Conservation (phyloP, 108 stramenopile species). For the Fistulifera solaris region DNA sequence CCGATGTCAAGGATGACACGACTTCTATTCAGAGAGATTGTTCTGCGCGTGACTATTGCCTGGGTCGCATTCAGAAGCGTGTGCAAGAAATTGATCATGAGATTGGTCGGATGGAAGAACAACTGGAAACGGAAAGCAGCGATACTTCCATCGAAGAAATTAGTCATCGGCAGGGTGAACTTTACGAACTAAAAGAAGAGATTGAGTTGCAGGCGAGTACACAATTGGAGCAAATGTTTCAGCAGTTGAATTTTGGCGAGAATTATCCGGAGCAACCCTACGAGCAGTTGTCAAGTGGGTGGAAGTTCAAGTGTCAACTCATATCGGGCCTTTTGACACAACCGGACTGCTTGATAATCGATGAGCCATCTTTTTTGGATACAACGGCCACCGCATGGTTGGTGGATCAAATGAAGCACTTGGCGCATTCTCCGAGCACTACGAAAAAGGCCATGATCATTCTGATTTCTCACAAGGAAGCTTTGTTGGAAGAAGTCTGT, state of each 20-base stretch:
- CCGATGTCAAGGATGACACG: constrained; percentile 12
- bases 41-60: neutral
- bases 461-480: constrained; percentile 56
- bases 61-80: constrained; percentile 4
- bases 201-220: constrained; percentile 3
- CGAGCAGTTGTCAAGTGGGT: constrained; percentile 33
- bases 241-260: constrained; percentile 22
- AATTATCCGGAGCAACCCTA: constrained; percentile 19
- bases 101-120: constrained; percentile 9
- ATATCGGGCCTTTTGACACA: constrained; percentile 32
- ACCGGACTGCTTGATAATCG: constrained; percentile 43
- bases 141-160: constrained; percentile 10
- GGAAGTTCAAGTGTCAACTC: constrained; percentile 55
- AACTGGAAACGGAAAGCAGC: constrained; percentile 2
- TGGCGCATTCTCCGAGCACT: constrained; percentile 7
- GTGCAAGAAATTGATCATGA: neutral
- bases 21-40: neutral
- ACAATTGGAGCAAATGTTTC: constrained; percentile 21
- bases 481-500: constrained; percentile 30
- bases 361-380: constrained; percentile 67
- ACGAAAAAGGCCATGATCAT: constrained; percentile 29
- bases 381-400: constrained; percentile 33
- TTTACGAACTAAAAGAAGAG: constrained; percentile 30
- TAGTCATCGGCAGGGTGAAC: constrained; percentile 13
- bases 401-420: constrained; percentile 8